Base-by-base conservation (phyloP, 1,139 yeast genomes). In the Pneumocystis murina region DNA sequence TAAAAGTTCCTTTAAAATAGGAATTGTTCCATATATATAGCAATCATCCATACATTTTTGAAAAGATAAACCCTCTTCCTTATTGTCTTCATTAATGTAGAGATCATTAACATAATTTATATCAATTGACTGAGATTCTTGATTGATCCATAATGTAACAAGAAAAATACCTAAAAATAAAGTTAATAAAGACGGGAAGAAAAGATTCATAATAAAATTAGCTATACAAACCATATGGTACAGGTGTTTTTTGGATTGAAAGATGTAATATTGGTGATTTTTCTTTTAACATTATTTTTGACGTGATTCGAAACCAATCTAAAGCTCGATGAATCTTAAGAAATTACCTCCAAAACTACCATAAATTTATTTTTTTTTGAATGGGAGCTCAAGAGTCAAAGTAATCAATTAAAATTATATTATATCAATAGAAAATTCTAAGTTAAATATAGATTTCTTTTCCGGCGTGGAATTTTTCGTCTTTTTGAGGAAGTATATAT, bases 341-440 rank as follows among this genome's bases (percentile, higher is more conserved):
- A 39, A 8, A 24, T n/a, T n/a, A 10, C 43, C 59, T 55, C 43
- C 57, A 39, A 35, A 55, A 17, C 1, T 55, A 35, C 14, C 8
- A 16, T 35, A 28, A 28, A 61, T 12, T 24, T 48, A 48, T 20
- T 48, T 24, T 20, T 48, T 24, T 24, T 7, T 12, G 12, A 28
- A 87, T 87, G 95, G 90, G 85, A 60, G 81, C 85, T 41, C 77
- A 84, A 24, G 94, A 87, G 66, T 87, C 91, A 35, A 85, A 80
- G 55, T 48, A 48, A 24, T 24, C 2, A 16, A 10, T n/a, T 24
- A 48, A 17, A 48, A 24, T 2, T 16, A 1, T 24, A 7, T 10
- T 48, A 20, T 48, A 24, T 3, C 2, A 12, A 3, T 24, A 20
- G 33, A 24, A 12, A 24, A 48, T 12, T 6, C 33, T 48, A 7